Evolutionary conservation across 176 grass and related monocot genomes (phyloP).

Genomic region (Tillandsia fasciculata): DNA sequence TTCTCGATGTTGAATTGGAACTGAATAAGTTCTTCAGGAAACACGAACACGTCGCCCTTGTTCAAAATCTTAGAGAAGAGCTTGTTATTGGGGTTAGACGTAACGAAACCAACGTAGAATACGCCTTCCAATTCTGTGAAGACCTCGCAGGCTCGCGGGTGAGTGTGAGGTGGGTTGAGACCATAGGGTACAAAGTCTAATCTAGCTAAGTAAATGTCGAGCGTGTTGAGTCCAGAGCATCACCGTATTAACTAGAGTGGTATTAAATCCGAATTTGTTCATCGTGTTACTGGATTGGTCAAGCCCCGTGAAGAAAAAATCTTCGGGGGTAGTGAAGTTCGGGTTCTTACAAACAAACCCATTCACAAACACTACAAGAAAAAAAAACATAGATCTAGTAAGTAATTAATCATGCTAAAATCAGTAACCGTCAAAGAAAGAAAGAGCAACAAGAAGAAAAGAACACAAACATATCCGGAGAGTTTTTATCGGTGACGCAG

Average conservation of each 20-base stretch:
- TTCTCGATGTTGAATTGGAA: slow-evolving; percentile 9
- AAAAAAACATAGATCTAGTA: not conserved
- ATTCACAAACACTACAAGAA: slow-evolving; percentile 25
- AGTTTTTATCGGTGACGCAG: too few species aligned
- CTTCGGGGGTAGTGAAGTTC: slow-evolving; percentile 1
- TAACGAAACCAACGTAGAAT: slow-evolving; percentile 11
- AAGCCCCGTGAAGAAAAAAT: slow-evolving; percentile 30
- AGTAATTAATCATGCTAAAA: too few species aligned
- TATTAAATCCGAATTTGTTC: slow-evolving; percentile 31
- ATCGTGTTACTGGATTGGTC: slow-evolving; percentile 20
- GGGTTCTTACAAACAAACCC: slow-evolving; percentile 30
- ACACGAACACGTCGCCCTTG: slow-evolving; percentile 17
- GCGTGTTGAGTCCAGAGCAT: slow-evolving; percentile 26
- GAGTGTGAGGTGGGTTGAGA: slow-evolving; percentile 34
- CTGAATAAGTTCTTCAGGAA: slow-evolving; percentile 8
- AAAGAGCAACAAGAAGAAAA: too few species aligned
- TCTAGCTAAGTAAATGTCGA: slow-evolving; percentile 28
- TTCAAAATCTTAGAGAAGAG: slow-evolving; percentile 29
- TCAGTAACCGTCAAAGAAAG: too few species aligned
- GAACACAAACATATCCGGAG: not conserved
- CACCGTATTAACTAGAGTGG: slow-evolving; percentile 20
- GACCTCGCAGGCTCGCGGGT: slow-evolving; percentile 12
- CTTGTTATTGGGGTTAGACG: slow-evolving; percentile 18
- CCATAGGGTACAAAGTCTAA: slow-evolving; percentile 32
- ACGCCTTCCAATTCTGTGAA: slow-evolving; percentile 16